phyloP scores from a whole-genome alignment of 1,284 basidiomycete genomes.

The Sanghuangporus baumii region DNA sequence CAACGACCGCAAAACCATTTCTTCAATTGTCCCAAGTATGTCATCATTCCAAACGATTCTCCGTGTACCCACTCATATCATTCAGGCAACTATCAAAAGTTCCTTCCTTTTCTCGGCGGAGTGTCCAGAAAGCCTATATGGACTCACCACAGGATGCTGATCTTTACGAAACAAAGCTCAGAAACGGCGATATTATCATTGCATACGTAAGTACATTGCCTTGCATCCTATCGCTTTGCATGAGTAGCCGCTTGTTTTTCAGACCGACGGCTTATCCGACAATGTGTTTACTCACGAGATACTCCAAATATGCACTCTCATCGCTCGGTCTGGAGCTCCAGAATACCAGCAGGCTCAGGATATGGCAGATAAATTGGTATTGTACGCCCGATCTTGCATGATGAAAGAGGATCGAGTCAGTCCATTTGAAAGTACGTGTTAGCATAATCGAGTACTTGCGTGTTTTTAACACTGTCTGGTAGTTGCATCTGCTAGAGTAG shows the following conservation, averaged over 20 bases:
- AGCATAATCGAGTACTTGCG: background rate
- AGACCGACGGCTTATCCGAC: constrained; percentile 86
- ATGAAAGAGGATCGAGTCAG: constrained; percentile 52
- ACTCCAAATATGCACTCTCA: constrained; percentile 58
- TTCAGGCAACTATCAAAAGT: constrained; percentile 66
- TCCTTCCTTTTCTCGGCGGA: constrained; percentile 38
- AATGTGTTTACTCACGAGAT: constrained; percentile 78
- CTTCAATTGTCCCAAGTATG: constrained; percentile 77
- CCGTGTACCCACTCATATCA: constrained; percentile 9
- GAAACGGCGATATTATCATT: constrained; percentile 70
- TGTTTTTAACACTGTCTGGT: constrained; percentile 8
- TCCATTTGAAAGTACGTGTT: constrained; percentile 62
- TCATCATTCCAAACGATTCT: constrained; percentile 12
- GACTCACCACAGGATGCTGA: constrained; percentile 69
- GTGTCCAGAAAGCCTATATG: constrained; percentile 41
- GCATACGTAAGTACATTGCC: constrained; percentile 49
- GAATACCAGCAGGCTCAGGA: constrained; percentile 59
- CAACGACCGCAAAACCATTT: constrained; percentile 71
- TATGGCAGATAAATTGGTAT: constrained; percentile 67
- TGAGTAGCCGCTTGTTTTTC: constrained; percentile 25
- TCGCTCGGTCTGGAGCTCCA: constrained; percentile 46
- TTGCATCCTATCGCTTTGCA: background rate
- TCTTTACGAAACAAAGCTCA: constrained; percentile 54
- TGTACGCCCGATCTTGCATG: constrained; percentile 68
- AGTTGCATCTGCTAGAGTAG: constrained; percentile 60